Evolutionary conservation across 2,329 filamentous ascomycete species (phyloP), one percentile per base, ranked within the genome.

Genomic region (Alternaria consortialis): DNA sequence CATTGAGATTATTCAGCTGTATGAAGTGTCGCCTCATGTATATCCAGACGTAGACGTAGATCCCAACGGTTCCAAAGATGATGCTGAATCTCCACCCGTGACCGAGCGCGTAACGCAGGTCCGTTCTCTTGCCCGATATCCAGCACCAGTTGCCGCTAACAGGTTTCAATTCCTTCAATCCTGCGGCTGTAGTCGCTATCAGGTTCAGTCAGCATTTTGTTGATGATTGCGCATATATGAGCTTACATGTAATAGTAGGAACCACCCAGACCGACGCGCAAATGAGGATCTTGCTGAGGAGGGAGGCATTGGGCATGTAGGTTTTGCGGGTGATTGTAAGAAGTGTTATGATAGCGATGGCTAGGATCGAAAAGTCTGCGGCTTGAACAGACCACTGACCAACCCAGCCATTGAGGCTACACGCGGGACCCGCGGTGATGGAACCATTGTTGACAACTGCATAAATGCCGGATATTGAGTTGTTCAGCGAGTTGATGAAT

Each of bases 331-430:
- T 77, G 12, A 83, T 76, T 0, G 79, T 80, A 32, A 81, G 72
- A 11, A 82, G 73, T 5, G 80, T 82, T 2, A 80, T 74, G 17
- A 84, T 72, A 12, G 81, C 76, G 27, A 84, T 84, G 36, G 81
- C 77, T 13, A 84, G 73, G 53, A 84, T 81, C 31, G 78, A 80
- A 60, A 83, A 77, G 59, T 76, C 75, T 48, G 73, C 69, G 5
- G 72, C 74, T 65, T 70, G 42, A 4, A 42, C 82, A 2, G 79
- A 82, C 46, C 83, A 72, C 55, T 84, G 83, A 25, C 80, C 80
- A 37, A 83, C 62, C 70, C 79, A 82, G 36, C 81, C 82, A 64
- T 83, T 84, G 17, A 79, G 56, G 8, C 73, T 73, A 63, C 82
- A 84, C 3, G 75, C 76, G 0, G 68, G 13, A 12, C 79, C 76